These are phyloP conservation scores for Eremochloa ophiuroides DNA, from an alignment of 176 grass and related monocot species.

Conservation along the genomic window DNA sequence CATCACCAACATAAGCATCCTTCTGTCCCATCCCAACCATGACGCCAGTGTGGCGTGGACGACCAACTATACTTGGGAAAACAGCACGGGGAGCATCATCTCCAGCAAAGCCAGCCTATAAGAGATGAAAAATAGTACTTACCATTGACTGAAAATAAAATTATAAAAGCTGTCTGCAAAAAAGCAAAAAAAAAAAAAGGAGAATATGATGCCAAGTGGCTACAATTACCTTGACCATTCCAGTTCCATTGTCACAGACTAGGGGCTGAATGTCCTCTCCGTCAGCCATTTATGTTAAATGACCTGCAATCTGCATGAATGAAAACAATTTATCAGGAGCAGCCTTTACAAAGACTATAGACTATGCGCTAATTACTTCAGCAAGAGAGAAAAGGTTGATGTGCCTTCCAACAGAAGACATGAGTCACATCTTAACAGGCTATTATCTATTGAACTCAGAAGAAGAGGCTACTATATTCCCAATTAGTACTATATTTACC, in stretches of 20 bases:
- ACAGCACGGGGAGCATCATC: constrained; percentile 86
- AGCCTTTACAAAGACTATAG: neutral
- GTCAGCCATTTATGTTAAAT: constrained; percentile 54
- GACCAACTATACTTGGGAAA: constrained; percentile 88
- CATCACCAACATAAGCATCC: constrained; percentile 85
- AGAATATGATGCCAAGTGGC: neutral
- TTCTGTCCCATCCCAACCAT: constrained; percentile 96
- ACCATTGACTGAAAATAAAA: neutral
- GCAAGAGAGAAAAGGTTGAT: neutral
- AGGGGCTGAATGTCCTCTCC: constrained; percentile 83
- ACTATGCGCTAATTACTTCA: neutral
- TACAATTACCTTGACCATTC: constrained; percentile 83
- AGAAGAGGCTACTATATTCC: neutral
- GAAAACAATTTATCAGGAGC: neutral
- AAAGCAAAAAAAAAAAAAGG: no score
- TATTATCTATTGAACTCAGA: neutral
- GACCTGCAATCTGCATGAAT: constrained; percentile 24
- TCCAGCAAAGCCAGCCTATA: constrained; percentile 80
- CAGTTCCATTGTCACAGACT: constrained; percentile 90
- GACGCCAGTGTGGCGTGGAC: constrained; percentile 84
- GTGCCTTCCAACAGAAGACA: neutral
- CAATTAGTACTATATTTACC: neutral
- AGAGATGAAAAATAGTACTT: neutral
- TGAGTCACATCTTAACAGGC: neutral
- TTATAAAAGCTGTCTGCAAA: neutral